Conservation (phyloP, 164 flowering plant species). For the Paratinospora sagittata region DNA sequence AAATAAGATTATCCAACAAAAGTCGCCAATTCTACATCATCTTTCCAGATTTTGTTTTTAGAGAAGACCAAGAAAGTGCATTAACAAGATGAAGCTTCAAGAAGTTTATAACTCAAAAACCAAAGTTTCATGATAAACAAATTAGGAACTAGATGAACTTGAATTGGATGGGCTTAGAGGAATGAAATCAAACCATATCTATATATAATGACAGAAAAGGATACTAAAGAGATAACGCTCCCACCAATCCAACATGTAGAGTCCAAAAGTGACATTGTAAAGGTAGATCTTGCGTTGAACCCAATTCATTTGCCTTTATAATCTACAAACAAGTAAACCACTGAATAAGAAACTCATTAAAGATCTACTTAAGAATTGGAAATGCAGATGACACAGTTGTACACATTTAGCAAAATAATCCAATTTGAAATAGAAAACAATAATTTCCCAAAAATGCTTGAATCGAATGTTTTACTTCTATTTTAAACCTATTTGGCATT, state of each 20-base stretch:
- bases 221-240: constrained; percentile 34
- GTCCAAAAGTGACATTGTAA: constrained; percentile 33
- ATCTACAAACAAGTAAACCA: background rate
- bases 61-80: background rate
- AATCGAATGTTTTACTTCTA: too few species aligned
- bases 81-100: background rate
- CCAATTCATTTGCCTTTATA: constrained; percentile 10
- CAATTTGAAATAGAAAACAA: background rate
- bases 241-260: constrained; percentile 35
- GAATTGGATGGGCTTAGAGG: background rate
- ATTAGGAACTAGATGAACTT: background rate
- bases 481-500: background rate
- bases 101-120: background rate
- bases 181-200: background rate
- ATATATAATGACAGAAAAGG: constrained; percentile 10
- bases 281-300: constrained; percentile 23
- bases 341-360: background rate
- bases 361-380: background rate
- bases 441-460: background rate
- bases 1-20: background rate
- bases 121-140: background rate
- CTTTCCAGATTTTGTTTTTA: background rate
- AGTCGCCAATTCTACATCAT: background rate
- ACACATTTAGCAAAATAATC: background rate
- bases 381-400: background rate